Evolutionary conservation across 352 stramenopile genomes (phyloP).

Genomic region (Globisporangium nodosum): DNA sequence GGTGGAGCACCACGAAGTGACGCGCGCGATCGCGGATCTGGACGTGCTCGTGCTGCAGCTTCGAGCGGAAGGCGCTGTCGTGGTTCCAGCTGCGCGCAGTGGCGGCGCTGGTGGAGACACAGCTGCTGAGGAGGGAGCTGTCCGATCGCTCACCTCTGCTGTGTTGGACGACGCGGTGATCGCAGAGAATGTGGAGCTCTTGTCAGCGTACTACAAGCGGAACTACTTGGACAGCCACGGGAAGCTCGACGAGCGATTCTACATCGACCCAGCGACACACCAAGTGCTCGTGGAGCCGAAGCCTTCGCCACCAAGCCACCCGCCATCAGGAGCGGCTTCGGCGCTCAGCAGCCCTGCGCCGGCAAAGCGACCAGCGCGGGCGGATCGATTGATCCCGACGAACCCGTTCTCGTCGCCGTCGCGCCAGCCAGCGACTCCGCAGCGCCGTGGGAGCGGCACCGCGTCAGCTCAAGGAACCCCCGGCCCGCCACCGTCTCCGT

Average conservation of each 20-base stretch:
- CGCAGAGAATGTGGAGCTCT: conserved; percentile 27
- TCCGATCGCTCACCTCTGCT: conserved; percentile 15
- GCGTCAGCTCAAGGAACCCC: conserved; percentile 2
- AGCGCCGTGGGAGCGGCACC: conserved; percentile 20
- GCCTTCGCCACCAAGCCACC: conserved; percentile 3
- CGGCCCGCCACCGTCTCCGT: conserved; percentile 28
- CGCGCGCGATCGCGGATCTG: conserved; percentile 31
- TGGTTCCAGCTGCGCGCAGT: conserved; percentile 11
- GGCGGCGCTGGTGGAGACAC: background rate
- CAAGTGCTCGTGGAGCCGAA: conserved; percentile 30
- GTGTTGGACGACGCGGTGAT: conserved; percentile 35
- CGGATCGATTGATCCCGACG: conserved; percentile 9
- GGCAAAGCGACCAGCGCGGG: conserved; percentile 7
- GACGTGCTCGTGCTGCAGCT: conserved; percentile 37
- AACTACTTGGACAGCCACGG: conserved; percentile 43
- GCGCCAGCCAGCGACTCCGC: conserved; percentile 29
- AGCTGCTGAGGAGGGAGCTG: background rate
- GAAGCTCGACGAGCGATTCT: conserved; percentile 59
- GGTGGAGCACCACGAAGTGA: conserved; percentile 41
- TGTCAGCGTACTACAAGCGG: conserved; percentile 33
- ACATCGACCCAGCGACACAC: conserved; percentile 26
- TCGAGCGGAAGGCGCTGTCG: conserved; percentile 14
- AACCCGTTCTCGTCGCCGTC: conserved; percentile 29
- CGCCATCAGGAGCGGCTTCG: conserved; percentile 5
- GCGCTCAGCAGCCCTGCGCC: conserved; percentile 9